A percentile compares a stretch with the other conserved stretches of the same genome.
Evolutionary conservation across 352 stramenopile genomes (phyloP).

Genomic region (Blastocystis sp.): DNA sequence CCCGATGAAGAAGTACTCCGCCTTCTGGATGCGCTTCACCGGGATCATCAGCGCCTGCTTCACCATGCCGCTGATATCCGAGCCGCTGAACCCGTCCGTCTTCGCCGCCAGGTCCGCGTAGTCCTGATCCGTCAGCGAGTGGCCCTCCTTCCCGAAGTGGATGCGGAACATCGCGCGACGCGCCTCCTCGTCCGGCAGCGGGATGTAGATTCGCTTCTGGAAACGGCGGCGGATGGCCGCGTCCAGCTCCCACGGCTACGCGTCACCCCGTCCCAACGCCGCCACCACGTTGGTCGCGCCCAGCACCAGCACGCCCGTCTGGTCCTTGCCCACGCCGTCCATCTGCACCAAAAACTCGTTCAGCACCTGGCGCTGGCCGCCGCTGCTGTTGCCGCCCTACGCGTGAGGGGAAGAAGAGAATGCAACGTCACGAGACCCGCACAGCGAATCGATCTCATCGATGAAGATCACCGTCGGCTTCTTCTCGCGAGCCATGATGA

Average conservation of each 20-base stretch:
- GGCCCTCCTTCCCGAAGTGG: conserved; percentile 91
- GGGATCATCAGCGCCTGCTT: conserved; percentile 94
- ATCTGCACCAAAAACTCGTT: conserved; percentile 95
- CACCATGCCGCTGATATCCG: conserved; percentile 92
- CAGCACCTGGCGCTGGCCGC: conserved; percentile 93
- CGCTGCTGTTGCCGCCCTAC: conserved; percentile 76
- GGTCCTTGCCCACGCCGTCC: conserved; percentile 86
- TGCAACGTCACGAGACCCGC: conserved; percentile 77
- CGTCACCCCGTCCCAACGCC: neutral
- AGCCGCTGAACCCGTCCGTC: conserved; percentile 89
- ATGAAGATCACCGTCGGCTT: conserved; percentile 91
- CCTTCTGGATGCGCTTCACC: conserved; percentile 90
- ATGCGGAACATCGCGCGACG: conserved; percentile 90
- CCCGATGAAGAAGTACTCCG: conserved; percentile 77
- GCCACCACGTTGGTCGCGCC: conserved; percentile 87
- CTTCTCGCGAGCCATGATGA: conserved; percentile 91
- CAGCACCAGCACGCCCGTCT: conserved; percentile 87
- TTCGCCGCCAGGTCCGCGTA: conserved; percentile 86
- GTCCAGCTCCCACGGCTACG: conserved; percentile 88
- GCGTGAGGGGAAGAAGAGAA: neutral
- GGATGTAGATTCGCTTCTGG: conserved; percentile 89
- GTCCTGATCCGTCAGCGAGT: conserved; percentile 86
- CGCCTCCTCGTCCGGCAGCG: conserved; percentile 83
- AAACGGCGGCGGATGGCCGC: conserved; percentile 82
- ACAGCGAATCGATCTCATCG: conserved; percentile 92